Base-by-base conservation (phyloP, 2,329 filamentous ascomycete genomes). In the Dissoconium aciculare region DNA sequence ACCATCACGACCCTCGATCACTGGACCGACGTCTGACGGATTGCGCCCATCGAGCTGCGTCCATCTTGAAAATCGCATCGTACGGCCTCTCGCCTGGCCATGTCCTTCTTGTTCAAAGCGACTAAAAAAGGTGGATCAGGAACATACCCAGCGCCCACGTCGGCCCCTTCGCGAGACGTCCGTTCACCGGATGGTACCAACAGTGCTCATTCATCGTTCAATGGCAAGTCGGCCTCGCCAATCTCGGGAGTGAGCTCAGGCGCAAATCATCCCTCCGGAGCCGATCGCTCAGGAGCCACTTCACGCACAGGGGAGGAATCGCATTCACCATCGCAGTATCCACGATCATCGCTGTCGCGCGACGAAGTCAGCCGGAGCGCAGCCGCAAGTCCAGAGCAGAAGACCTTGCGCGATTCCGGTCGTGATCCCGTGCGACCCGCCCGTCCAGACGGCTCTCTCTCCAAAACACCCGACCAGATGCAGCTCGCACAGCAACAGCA, bases 231-330 rank as follows among this genome's bases (percentile, higher is more conserved):
- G 2, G 41, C 34, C 28, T 47, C 44, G 16, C 59, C 68, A 3
- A 73, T 77, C 35, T 71, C 77, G 29, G 80, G 78, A 4, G 78
- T 81, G 4, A 87, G 82, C 51, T n/a, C 19, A 8, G 63, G 47
- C 30, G 26, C 52, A 17, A 50, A 46, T 31, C 42, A 43, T 12
- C 24, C 51, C 21, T 35, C 39, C 5, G 39, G 35, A 23, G 35
- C 38, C 27, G 37, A 38, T 16, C 35, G 30, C 15, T 21, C 26
- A 13, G 34, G 30, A 19, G 25, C 37, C 23, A 29, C 29, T 15
- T 17, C 36, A n/a, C 34, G 42, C 15, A 32, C 33, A 17, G 32
- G 29, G 5, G 40, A 43, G 16, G 38, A 43, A n/a, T 33, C 38
- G 17, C 27, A 37, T 10, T 32, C 34, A 5, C 19, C 28, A 21